phyloP scores from a whole-genome alignment of 2,329 filamentous ascomycete species.

The Incumbomyces delicatus region DNA sequence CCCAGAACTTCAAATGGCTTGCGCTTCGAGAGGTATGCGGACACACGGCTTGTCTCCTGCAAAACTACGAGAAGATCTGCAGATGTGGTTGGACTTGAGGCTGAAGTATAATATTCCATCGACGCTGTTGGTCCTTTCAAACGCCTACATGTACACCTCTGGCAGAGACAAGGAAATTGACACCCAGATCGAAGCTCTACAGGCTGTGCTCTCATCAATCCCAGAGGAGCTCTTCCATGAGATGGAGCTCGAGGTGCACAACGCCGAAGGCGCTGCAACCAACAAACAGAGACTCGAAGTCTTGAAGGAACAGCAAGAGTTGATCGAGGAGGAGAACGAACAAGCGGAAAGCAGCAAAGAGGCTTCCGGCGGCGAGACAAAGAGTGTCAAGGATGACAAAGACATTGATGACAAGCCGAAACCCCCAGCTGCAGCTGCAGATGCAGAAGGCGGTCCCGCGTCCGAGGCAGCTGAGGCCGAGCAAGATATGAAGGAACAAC shows the following conservation, averaged over 20 bases:
- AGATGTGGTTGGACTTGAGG: slow-evolving; percentile 88
- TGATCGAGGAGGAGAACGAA: slow-evolving; percentile 94
- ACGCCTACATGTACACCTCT: slow-evolving; percentile 93
- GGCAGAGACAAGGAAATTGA: slow-evolving; percentile 74
- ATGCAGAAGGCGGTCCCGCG: slow-evolving; percentile 41
- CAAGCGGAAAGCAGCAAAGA: slow-evolving; percentile 68
- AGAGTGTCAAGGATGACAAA: slow-evolving; percentile 59
- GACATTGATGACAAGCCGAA: slow-evolving; percentile 89
- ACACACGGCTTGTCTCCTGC: slow-evolving; percentile 87
- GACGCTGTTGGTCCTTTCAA: slow-evolving; percentile 87
- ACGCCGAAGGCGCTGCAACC: slow-evolving; percentile 88
- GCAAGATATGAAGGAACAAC: slow-evolving; percentile 20
- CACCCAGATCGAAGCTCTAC: slow-evolving; percentile 84
- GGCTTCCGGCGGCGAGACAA: slow-evolving; percentile 51
- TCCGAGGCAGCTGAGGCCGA: slow-evolving; percentile 38
- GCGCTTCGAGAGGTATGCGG: slow-evolving; percentile 81
- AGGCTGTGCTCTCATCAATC: slow-evolving; percentile 84
- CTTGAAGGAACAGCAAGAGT: slow-evolving; percentile 93
- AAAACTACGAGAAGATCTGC: slow-evolving; percentile 76
- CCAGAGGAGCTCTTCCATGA: slow-evolving; percentile 99
- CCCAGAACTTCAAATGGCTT: slow-evolving; percentile 81
- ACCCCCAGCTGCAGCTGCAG: slow-evolving; percentile 41
- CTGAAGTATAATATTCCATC: slow-evolving; percentile 93
- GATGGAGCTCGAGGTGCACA: slow-evolving; percentile 96
- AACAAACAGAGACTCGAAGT: slow-evolving; percentile 99